phyloP scores from a whole-genome alignment of 2,329 filamentous ascomycete species.

The Exophiala viscosa region DNA sequence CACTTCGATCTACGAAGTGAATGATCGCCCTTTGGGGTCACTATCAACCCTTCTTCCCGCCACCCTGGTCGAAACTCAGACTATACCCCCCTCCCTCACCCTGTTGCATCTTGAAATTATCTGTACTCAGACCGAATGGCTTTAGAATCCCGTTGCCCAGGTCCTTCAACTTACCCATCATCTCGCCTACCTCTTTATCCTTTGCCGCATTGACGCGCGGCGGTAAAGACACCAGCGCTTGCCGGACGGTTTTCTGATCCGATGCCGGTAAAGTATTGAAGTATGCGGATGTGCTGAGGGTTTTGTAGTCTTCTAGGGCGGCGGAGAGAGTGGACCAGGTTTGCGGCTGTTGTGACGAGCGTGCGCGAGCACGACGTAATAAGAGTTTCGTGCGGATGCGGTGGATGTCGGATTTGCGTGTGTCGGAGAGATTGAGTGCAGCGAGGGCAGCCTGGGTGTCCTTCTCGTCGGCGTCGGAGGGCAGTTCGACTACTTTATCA shows the following conservation, averaged over 20 bases:
- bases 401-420: constrained; percentile 60
- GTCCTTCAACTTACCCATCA: constrained; percentile 95
- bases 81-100: constrained; percentile 89
- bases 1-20: not conserved
- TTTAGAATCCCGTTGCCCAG: constrained; percentile 88
- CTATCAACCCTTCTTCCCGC: constrained; percentile 1
- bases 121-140: constrained; percentile 88
- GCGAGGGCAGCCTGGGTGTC: constrained; percentile 34
- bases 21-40: no score
- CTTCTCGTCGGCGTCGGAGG: constrained; percentile 40
- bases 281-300: constrained; percentile 32
- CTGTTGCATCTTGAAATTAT: constrained; percentile 92
- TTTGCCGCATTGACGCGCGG: constrained; percentile 70
- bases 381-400: constrained; percentile 80
- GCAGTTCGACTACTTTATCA: constrained; percentile 49
- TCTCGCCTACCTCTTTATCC: constrained; percentile 85
- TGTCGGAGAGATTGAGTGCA: constrained; percentile 42
- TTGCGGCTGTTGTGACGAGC: constrained; percentile 34
- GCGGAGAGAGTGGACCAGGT: constrained; percentile 78
- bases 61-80: constrained; percentile 67
- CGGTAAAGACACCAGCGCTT: constrained; percentile 64
- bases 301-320: constrained; percentile 76
- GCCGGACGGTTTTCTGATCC: constrained; percentile 65
- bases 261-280: constrained; percentile 57
- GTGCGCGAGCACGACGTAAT: constrained; percentile 71